These are phyloP conservation scores for Starmerella asiatica DNA, from an alignment of 805 yeast genomes.

Conservation along the genomic window DNA sequence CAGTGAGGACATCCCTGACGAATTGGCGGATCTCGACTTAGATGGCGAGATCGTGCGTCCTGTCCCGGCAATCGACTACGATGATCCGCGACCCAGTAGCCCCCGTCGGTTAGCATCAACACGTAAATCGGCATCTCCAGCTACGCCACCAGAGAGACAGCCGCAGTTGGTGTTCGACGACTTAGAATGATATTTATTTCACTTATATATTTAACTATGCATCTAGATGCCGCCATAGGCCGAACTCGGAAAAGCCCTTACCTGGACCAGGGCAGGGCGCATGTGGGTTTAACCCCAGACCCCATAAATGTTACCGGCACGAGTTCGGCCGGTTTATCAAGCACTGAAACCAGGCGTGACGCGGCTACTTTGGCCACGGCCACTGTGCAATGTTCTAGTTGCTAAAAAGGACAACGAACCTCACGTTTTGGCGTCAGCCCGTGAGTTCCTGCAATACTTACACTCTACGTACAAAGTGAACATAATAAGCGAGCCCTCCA, in stretches of 20 bases:
- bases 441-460: slow-evolving; percentile 46
- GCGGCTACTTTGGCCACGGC: slow-evolving; percentile 50
- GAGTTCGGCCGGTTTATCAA: slow-evolving; percentile 12
- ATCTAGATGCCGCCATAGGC: not conserved
- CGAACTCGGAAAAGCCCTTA: too few species aligned
- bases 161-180: slow-evolving; percentile 12
- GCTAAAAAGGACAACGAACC: slow-evolving; percentile 76
- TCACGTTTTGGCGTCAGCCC: slow-evolving; percentile 51
- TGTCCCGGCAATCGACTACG: slow-evolving; percentile 10
- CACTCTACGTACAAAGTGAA: slow-evolving; percentile 51
- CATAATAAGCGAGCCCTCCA: slow-evolving; percentile 62
- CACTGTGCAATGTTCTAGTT: slow-evolving; percentile 59
- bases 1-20: slow-evolving; percentile 2
- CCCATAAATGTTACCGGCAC: slow-evolving; percentile 15
- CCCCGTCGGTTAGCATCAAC: too few species aligned
- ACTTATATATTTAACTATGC: not conserved
- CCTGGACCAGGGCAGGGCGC: too few species aligned
- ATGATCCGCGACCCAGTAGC: slow-evolving; percentile 9
- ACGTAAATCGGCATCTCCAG: not conserved
- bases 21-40: slow-evolving; percentile 8
- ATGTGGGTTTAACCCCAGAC: not conserved
- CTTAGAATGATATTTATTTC: slow-evolving; percentile 4
- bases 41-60: slow-evolving; percentile 7
- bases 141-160: not conserved
- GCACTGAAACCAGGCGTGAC: slow-evolving; percentile 13